phyloP scores from a whole-genome alignment of 306 rosid species.

The Clitoria ternatea region DNA sequence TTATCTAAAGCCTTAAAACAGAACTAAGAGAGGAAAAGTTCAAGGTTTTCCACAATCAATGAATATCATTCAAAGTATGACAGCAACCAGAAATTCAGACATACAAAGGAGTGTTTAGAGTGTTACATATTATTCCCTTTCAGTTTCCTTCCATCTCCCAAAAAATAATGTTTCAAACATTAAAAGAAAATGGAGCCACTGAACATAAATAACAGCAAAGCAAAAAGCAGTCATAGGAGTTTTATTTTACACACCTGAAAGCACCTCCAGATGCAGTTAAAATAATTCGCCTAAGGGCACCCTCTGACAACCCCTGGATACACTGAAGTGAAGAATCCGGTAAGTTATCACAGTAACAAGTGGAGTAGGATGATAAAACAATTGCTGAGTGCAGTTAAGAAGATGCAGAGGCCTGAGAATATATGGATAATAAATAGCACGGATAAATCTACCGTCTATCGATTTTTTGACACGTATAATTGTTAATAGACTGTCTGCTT shows the following conservation, averaged over 20 bases:
- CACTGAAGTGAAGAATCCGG: slow-evolving; percentile 56
- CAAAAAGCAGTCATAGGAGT: background rate
- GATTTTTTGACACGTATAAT: slow-evolving; percentile 4
- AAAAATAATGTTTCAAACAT: background rate
- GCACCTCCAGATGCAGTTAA: slow-evolving; percentile 98
- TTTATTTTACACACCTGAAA: slow-evolving; percentile 57
- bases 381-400: background rate
- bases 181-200: background rate
- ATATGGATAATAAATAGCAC: background rate
- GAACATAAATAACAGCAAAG: slow-evolving; percentile 16
- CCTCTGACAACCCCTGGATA: slow-evolving; percentile 91
- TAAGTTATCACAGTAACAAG: slow-evolving; percentile 19
- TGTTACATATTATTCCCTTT: background rate
- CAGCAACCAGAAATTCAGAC: slow-evolving; percentile 4
- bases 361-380: slow-evolving; percentile 7
- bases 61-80: background rate
- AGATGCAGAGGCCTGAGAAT: background rate
- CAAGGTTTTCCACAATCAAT: background rate
- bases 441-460: background rate
- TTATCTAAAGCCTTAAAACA: background rate
- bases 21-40: background rate
- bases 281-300: slow-evolving; percentile 80
- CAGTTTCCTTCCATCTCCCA: background rate
- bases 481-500: background rate
- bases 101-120: slow-evolving; percentile 9